Evolutionary conservation across 805 yeast species (phyloP), one percentile per base, ranked within the genome.

Genomic region (Barnettozyma botsteinii): DNA sequence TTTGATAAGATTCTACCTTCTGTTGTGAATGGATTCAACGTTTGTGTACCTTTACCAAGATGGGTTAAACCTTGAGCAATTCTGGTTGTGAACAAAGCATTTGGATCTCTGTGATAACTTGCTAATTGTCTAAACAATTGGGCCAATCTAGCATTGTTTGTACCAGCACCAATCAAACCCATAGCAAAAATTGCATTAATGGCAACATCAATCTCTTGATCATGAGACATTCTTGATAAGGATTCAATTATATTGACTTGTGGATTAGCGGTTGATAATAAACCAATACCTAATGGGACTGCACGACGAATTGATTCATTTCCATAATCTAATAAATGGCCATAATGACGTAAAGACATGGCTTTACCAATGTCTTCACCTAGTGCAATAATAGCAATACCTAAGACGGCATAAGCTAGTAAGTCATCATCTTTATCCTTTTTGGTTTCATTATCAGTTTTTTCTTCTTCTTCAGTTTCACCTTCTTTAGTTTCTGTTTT

Each of bases 161-260:
- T 93, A 65, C 99, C 99, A 17, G 98, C 93, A 60, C 98, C 98
- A 52, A 91, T 95, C 47, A 93, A 67, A 40, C 99, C 99, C 98
- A 93, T 89, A 32, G 96, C 81, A 56, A 86, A 91, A 48, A 93
- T 88, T 17, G 98, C 88, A 59, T 89, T 93, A 60, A 82, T 81
- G 7, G 98, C 96, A 40, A 93, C 96, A 57, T 86, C 95, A 52
- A 85, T 67, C 61, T 93, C 97, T 41, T 86, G 81, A 57, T 93
- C 99, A 64, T 93, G 99, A 8, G 98, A 87, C 66, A 86, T 88
- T 60, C 98, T 78, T 5, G 98, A 89, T 49, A 93, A 72, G 0
- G 98, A 89, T 61, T 93, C 99, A 59, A 87, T 93, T 13, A 91
- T 96, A 65, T 88, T 89, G 85, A 93, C 89, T 65, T 89, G 93